Percentiles rank a stretch among this genome's conserved stretches.
phyloP scores from a whole-genome alignment of 169 alveolate genomes.

The Eimeria tenella region DNA sequence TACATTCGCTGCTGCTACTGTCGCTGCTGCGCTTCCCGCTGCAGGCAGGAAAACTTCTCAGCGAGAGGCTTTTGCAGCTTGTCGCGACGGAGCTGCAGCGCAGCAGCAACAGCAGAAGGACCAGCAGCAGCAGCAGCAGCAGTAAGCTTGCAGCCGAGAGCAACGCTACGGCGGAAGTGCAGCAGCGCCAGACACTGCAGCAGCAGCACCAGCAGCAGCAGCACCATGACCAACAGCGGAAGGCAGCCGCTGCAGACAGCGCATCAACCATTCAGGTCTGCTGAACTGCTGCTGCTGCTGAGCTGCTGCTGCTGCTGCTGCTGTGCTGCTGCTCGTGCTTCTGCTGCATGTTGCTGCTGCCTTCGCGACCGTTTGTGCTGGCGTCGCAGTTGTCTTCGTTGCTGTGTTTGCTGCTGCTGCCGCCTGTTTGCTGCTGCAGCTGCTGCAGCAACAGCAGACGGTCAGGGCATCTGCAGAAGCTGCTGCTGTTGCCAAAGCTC shows the following conservation, averaged over 20 bases:
- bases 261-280: constrained; percentile 29
- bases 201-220: constrained; percentile 41
- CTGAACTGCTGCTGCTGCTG: too few relatives aligned
- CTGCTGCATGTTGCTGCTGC: too few relatives aligned
- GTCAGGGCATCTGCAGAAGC: neutral
- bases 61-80: constrained; percentile 47
- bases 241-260: constrained; percentile 19
- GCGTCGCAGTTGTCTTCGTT: neutral
- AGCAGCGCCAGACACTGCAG: constrained; percentile 19
- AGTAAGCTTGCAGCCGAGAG: neutral
- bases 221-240: constrained; percentile 22
- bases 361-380: too few relatives aligned
- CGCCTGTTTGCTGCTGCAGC: neutral
- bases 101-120: constrained; percentile 18
- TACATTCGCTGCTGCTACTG: neutral
- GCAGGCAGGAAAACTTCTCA: constrained; percentile 37
- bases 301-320: too few relatives aligned
- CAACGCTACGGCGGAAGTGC: neutral
- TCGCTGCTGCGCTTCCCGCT: neutral
- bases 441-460: neutral
- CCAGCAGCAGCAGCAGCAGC: constrained; percentile 32
- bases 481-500: neutral
- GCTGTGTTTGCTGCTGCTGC: constrained; percentile 8
- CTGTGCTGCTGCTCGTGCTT: too few relatives aligned
- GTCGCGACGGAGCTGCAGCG: constrained; percentile 41